A percentile compares a stretch with the other conserved stretches of the same genome.
These are phyloP conservation scores for Gremmenia infestans DNA, from an alignment of 2,329 filamentous ascomycete species.

Conservation along the genomic window DNA sequence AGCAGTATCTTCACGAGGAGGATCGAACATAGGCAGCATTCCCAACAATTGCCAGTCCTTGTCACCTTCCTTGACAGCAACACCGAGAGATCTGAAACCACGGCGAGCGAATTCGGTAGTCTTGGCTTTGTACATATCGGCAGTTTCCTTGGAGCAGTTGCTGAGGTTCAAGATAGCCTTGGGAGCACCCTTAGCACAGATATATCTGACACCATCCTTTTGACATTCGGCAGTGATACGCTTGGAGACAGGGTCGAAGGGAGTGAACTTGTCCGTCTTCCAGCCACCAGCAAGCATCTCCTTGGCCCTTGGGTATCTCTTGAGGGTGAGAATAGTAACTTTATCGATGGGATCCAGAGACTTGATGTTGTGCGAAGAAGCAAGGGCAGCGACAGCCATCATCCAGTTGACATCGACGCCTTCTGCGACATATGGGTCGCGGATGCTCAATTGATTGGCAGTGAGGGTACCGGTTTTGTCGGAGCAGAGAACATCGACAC, in stretches of 20 bases:
- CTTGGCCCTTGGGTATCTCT: conserved; percentile 71
- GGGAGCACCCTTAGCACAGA: conserved; percentile 72
- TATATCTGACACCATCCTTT: conserved; percentile 65
- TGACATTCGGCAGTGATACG: conserved; percentile 67
- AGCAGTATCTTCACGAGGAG: conserved; percentile 72
- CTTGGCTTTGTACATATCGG: conserved; percentile 65
- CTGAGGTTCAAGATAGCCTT: conserved; percentile 68
- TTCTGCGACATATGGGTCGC: conserved; percentile 71
- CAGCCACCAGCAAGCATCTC: conserved; percentile 71
- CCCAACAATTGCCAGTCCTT: conserved; percentile 66
- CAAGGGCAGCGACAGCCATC: conserved; percentile 75
- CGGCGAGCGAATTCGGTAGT: conserved; percentile 70
- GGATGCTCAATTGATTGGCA: conserved; percentile 70
- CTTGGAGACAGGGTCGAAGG: conserved; percentile 76
- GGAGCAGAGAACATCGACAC: conserved; percentile 75
- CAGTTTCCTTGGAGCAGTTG: conserved; percentile 60
- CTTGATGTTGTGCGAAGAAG: conserved; percentile 74
- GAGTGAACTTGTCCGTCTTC: conserved; percentile 72
- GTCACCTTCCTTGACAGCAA: conserved; percentile 73
- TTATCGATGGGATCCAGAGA: conserved; percentile 76
- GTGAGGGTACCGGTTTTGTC: conserved; percentile 78
- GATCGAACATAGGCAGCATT: conserved; percentile 77
- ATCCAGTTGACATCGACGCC: conserved; percentile 79
- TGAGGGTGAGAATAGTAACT: conserved; percentile 70
- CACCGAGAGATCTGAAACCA: conserved; percentile 76